Percentiles rank a stretch among this genome's conserved stretches.
Evolutionary conservation across 73 alveolate species (phyloP).

Genomic region (Effrenium voratum): DNA sequence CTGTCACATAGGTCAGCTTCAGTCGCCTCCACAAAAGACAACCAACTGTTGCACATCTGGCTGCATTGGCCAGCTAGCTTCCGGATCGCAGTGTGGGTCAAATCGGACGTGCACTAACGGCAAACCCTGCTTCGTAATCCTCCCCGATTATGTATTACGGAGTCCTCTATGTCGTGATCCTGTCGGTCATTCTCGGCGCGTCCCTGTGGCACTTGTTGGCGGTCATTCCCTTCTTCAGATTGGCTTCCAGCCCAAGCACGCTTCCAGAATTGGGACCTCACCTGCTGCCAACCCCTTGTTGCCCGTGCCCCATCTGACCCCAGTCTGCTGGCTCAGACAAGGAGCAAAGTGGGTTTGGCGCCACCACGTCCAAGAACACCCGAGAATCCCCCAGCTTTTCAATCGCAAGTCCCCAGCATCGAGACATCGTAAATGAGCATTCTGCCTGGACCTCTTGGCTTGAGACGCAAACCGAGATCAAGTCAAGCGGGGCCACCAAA

Average conservation of each 20-base stretch:
- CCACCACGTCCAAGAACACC: slow-evolving; percentile 70
- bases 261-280: slow-evolving; percentile 39
- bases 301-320: slow-evolving; percentile 88
- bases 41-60: too few species aligned
- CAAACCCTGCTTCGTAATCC: too few species aligned
- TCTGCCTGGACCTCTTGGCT: slow-evolving; percentile 43
- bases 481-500: slow-evolving; percentile 50
- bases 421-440: slow-evolving; percentile 68
- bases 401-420: slow-evolving; percentile 55
- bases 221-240: too few species aligned
- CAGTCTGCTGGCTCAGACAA: slow-evolving; percentile 49
- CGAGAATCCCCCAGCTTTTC: background rate
- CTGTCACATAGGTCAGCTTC: too few species aligned
- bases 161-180: too few species aligned
- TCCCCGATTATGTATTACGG: too few species aligned
- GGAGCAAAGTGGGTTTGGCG: slow-evolving; percentile 70
- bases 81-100: too few species aligned
- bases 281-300: slow-evolving; percentile 59
- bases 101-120: too few species aligned
- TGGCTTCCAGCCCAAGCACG: slow-evolving; percentile 25
- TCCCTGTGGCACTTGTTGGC: too few species aligned
- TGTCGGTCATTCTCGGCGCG: too few species aligned
- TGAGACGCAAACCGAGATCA: slow-evolving; percentile 49
- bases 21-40: too few species aligned
- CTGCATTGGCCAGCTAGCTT: too few species aligned